phyloP scores from a whole-genome alignment of 1,284 basidiomycete species.

The Boletus smithii region DNA sequence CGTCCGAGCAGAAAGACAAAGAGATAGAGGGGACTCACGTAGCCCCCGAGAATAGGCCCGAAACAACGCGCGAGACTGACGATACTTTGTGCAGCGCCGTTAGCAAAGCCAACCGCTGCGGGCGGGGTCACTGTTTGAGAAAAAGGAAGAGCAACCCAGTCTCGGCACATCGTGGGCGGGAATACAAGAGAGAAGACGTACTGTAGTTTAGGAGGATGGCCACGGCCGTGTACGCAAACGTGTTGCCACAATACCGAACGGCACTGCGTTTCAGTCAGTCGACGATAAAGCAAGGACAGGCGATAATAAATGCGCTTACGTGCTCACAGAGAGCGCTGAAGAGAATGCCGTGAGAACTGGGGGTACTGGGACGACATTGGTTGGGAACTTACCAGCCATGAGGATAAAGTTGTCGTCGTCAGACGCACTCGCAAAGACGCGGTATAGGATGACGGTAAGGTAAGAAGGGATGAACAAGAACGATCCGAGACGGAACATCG shows the following conservation, averaged over 20 bases:
- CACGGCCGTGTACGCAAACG: slow-evolving; percentile 76
- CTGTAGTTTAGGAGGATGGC: slow-evolving; percentile 80
- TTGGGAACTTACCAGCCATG: slow-evolving; percentile 57
- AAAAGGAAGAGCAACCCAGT: neutral
- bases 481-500: slow-evolving; percentile 81
- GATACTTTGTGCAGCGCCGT: slow-evolving; percentile 80
- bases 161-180: neutral
- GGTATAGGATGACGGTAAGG: slow-evolving; percentile 67
- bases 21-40: slow-evolving; percentile 46
- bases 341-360: slow-evolving; percentile 6
- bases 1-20: neutral
- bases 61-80: slow-evolving; percentile 77
- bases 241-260: slow-evolving; percentile 70
- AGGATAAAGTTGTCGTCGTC: slow-evolving; percentile 65
- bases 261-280: slow-evolving; percentile 44
- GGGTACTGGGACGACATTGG: neutral
- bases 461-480: slow-evolving; percentile 77
- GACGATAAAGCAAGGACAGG: neutral
- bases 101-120: slow-evolving; percentile 69
- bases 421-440: slow-evolving; percentile 56
- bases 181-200: slow-evolving; percentile 32
- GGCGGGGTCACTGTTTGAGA: slow-evolving; percentile 69
- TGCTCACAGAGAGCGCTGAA: slow-evolving; percentile 64
- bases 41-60: slow-evolving; percentile 76
- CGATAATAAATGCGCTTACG: slow-evolving; percentile 47